Conservation (phyloP, 768 basidiomycete species). For the Pisolithus microcarpus region DNA sequence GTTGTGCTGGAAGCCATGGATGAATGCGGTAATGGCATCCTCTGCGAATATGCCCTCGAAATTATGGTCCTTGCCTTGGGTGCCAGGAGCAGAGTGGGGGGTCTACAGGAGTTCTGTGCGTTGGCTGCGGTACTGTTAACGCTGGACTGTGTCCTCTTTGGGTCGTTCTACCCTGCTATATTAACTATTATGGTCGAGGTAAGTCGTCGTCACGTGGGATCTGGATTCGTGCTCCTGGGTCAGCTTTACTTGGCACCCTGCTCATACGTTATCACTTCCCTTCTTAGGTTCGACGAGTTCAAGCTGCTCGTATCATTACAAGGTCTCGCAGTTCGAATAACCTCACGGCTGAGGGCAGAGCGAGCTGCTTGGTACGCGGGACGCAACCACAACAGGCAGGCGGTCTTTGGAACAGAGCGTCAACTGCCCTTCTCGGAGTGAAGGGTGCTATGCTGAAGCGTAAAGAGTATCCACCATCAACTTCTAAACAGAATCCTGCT, state of each 20-base stretch:
- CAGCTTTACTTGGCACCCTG: too few species aligned
- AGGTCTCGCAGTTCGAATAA: constrained; percentile 28
- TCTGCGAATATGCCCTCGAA: constrained; percentile 90
- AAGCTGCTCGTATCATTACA: constrained; percentile 48
- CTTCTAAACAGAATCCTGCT: constrained; percentile 70
- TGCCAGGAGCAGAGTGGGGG: constrained; percentile 82
- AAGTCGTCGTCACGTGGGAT: constrained; percentile 17
- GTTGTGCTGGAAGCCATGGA: constrained; percentile 81
- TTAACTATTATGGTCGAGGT: constrained; percentile 95
- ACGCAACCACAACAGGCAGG: constrained; percentile 13
- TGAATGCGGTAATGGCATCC: constrained; percentile 74
- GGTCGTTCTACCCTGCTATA: constrained; percentile 84
- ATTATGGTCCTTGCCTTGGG: constrained; percentile 85
- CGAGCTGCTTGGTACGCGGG: constrained; percentile 24
- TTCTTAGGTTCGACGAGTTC: constrained; percentile 61
- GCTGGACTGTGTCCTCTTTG: constrained; percentile 82
- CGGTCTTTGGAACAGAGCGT: constrained; percentile 19
- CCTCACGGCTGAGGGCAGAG: constrained; percentile 22
- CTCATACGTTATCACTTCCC: too few species aligned
- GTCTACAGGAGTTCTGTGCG: constrained; percentile 90
- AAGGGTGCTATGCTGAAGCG: constrained; percentile 43
- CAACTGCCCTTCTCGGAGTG: constrained; percentile 32
- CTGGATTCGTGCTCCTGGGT: background rate
- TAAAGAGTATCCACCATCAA: constrained; percentile 34
- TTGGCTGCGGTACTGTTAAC: constrained; percentile 80